phyloP scores from a whole-genome alignment of 1,139 yeast genomes.

The Yamadazyma jaroonii region DNA sequence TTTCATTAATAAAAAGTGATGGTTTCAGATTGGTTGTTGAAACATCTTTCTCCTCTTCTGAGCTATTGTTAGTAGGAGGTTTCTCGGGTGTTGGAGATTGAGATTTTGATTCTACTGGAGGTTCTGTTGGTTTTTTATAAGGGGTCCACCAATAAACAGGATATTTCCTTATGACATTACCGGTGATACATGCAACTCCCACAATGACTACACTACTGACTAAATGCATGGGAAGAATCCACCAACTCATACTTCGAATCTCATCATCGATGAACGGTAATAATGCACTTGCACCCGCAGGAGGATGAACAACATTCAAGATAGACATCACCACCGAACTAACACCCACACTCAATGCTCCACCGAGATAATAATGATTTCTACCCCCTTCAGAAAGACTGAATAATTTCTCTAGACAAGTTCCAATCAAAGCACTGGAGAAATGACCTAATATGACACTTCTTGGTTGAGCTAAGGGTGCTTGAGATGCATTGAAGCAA shows the following conservation, averaged over 20 bases:
- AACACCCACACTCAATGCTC: slow-evolving; percentile 58
- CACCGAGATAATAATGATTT: slow-evolving; percentile 56
- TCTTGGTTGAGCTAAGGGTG: slow-evolving; percentile 69
- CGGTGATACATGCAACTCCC: slow-evolving; percentile 52
- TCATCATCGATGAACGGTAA: slow-evolving; percentile 52
- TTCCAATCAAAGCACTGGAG: slow-evolving; percentile 51
- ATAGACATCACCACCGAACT: slow-evolving; percentile 58
- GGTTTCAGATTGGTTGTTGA: not conserved
- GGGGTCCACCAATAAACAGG: slow-evolving; percentile 70
- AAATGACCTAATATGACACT: slow-evolving; percentile 59
- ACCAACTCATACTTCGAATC: slow-evolving; percentile 59
- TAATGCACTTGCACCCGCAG: slow-evolving; percentile 72
- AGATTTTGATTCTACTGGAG: slow-evolving; percentile 1
- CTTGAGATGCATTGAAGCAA: slow-evolving; percentile 53
- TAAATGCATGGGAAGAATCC: slow-evolving; percentile 60
- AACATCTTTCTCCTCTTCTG: not conserved
- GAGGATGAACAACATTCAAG: slow-evolving; percentile 64
- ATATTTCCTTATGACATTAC: slow-evolving; percentile 53
- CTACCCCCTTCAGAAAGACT: slow-evolving; percentile 35
- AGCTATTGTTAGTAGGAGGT: not conserved
- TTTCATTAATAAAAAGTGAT: slow-evolving; percentile 19
- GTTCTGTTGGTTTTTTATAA: not conserved
- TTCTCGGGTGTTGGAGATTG: slow-evolving; percentile 6
- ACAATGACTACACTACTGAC: slow-evolving; percentile 51
- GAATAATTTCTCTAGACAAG: slow-evolving; percentile 56